phyloP scores from a whole-genome alignment of 495 filamentous ascomycete species.

The Penicillium egyptiacum region DNA sequence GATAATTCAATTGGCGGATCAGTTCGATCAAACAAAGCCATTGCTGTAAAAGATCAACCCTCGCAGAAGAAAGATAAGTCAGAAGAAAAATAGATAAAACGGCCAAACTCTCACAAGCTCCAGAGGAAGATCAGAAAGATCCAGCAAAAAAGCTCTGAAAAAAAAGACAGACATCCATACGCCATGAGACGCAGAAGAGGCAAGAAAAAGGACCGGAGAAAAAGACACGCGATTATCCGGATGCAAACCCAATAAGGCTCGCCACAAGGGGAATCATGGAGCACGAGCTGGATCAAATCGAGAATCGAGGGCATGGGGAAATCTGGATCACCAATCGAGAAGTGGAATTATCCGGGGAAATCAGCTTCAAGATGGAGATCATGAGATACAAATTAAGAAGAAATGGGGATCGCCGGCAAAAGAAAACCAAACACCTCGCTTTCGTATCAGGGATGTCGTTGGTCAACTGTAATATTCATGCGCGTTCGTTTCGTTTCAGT shows the following conservation, averaged over 20 bases:
- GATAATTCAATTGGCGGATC: conserved; percentile 6
- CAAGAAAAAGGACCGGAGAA: neutral
- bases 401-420: conserved; percentile 22
- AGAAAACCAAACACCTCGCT: conserved; percentile 36
- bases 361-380: conserved; percentile 12
- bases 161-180: conserved; percentile 12
- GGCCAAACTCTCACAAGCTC: conserved; percentile 8
- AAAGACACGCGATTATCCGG: conserved; percentile 9
- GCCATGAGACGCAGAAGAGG: conserved; percentile 12
- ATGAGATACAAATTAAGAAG: conserved; percentile 18
- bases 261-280: conserved; percentile 14
- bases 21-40: conserved; percentile 4
- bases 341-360: neutral
- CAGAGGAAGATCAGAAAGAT: conserved; percentile 13
- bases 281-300: conserved; percentile 11
- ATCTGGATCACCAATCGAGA: neutral
- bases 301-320: conserved; percentile 8
- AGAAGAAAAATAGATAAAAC: conserved; percentile 4
- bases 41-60: conserved; percentile 2
- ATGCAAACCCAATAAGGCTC: conserved; percentile 15
- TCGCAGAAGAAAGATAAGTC: neutral
- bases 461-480: conserved; percentile 29
- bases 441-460: conserved; percentile 31
- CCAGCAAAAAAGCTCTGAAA: conserved; percentile 4
- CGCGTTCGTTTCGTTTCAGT: conserved; percentile 34